phyloP scores from a whole-genome alignment of 345 rosid species.

The Salix suchowensis region DNA sequence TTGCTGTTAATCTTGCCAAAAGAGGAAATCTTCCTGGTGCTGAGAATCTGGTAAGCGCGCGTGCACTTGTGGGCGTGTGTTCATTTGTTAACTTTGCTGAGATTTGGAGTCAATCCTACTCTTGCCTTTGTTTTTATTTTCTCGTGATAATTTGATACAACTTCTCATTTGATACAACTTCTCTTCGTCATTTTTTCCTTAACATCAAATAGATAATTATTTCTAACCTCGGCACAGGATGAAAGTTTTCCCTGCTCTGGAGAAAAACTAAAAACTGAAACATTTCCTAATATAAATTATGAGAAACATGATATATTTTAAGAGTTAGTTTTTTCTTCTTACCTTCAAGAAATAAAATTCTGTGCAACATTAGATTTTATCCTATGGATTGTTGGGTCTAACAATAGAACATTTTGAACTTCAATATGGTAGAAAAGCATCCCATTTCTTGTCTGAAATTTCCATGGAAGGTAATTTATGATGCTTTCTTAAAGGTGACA shows the following conservation, averaged over 20 bases:
- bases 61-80: background rate
- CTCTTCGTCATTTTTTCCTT: background rate
- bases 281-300: background rate
- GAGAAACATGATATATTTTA: background rate
- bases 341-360: background rate
- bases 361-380: background rate
- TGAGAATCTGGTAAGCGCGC: constrained; percentile 65
- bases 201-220: background rate
- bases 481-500: background rate
- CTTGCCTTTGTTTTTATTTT: background rate
- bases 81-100: background rate
- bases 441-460: background rate
- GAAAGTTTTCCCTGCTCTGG: background rate
- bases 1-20: constrained; percentile 92
- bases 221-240: background rate
- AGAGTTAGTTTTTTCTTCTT: background rate
- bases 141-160: background rate
- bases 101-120: background rate
- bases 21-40: constrained; percentile 99
- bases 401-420: background rate
- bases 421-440: background rate
- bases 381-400: background rate
- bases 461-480: background rate
- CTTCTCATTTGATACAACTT: background rate
- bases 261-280: background rate